Conservation (phyloP, 1,284 basidiomycete genomes). For the Puccinia horiana region DNA sequence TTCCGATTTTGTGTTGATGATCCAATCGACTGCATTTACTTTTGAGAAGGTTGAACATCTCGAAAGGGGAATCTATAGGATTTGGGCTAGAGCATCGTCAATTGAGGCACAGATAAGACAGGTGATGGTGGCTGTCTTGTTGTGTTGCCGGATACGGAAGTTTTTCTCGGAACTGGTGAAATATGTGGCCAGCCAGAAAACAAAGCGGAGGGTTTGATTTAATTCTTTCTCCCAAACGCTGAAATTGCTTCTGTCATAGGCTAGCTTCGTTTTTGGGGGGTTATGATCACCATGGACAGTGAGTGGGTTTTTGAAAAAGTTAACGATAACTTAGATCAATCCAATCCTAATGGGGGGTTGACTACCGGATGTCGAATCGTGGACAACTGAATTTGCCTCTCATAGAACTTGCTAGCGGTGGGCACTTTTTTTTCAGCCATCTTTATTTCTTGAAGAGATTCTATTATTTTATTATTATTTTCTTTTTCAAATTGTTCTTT, state of each 20-base stretch:
- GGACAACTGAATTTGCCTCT: neutral
- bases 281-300: neutral
- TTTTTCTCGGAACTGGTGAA: neutral
- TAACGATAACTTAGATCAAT: too few relatives aligned
- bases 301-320: neutral
- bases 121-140: neutral
- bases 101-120: neutral
- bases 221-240: too few relatives aligned
- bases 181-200: neutral
- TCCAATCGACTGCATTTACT: neutral
- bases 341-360: too few relatives aligned
- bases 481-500: neutral
- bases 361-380: too few relatives aligned
- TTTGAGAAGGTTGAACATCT: neutral
- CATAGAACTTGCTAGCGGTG: neutral
- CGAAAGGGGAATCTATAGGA: neutral
- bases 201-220: neutral
- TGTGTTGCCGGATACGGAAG: neutral
- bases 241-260: neutral
- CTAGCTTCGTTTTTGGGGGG: neutral
- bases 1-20: neutral
- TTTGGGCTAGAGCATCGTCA: neutral
- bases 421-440: neutral
- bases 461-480: neutral
- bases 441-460: neutral